Evolutionary conservation across 2,329 filamentous ascomycete species (phyloP).

Genomic region (Colletotrichum neosansevieriae): DNA sequence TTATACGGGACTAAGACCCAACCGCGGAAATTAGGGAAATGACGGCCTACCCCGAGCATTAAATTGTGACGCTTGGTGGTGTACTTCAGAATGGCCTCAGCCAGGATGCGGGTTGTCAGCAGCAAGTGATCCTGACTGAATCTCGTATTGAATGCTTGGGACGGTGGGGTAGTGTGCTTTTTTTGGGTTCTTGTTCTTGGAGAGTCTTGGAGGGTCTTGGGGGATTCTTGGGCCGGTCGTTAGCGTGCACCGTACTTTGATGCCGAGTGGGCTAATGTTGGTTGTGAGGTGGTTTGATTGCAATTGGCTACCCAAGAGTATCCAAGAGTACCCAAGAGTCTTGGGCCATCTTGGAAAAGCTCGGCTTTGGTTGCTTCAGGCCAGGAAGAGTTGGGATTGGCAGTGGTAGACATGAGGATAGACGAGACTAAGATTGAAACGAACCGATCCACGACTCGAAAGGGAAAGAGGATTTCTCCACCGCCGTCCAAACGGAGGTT

Average conservation of each 20-base stretch:
- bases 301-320: constrained; percentile 12
- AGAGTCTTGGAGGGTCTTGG: constrained; percentile 19
- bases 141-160: constrained; percentile 31
- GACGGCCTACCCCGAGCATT: constrained; percentile 4
- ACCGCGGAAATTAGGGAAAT: background rate
- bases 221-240: constrained; percentile 13
- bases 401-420: constrained; percentile 17
- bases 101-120: constrained; percentile 7
- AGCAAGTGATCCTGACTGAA: background rate
- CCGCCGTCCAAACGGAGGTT: background rate
- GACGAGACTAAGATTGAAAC: constrained; percentile 17
- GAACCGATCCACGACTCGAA: constrained; percentile 19
- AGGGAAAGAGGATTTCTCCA: background rate
- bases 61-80: background rate
- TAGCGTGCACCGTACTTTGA: background rate
- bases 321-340: background rate
- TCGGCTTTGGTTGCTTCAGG: background rate
- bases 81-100: constrained; percentile 19
- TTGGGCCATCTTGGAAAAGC: background rate
- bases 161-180: constrained; percentile 5
- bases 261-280: constrained; percentile 8
- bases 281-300: background rate
- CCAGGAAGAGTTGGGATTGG: constrained; percentile 6
- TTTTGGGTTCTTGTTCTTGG: constrained; percentile 32
- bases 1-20: constrained; percentile 6